Evolutionary conservation across 768 basidiomycete genomes (phyloP), one percentile per base, ranked within the genome.

Genomic region (Cyclocybe cylindracea): DNA sequence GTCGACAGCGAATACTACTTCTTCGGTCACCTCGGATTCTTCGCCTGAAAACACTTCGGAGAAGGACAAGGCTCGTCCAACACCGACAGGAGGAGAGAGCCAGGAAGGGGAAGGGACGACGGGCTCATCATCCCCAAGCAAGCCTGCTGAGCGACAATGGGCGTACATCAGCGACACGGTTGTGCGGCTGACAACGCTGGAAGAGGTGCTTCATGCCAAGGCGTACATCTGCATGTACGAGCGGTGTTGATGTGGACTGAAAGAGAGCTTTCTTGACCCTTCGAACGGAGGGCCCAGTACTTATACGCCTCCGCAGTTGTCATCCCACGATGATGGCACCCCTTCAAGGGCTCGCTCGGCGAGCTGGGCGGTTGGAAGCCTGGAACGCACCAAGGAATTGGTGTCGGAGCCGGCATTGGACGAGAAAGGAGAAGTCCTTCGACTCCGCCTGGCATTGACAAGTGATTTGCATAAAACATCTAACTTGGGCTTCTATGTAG

Each of bases 201-300:
- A 94, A 39, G 95, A 97, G 65, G 95, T 97, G 2, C 74, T 97
- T 63, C 88, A 86, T 67, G 86, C 87, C 52, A 95, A 90, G 67
- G 94, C 94, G 34, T 98, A 97, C 68, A 80, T 97, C 44, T 93
- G 93, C 71, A 94, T 95, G 86, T 93, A 92, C 64, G 90, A 93
- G 72, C 79, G 87, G 48, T 74, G 87, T 61, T 86, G 60, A 71
- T n/a, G 39, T 14, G 10, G 10, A 2, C 24, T 24, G 13, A 24
- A 16, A 16, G 41, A 18, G 41, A 29, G 41, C 24, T 14, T 18
- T 42, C 40, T 18, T 10, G 11, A 13, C 10, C 18, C 24, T n/a
- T 42, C 18, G 40, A 13, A 24, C 24, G 24, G 5, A 24, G 24
- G 24, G 24, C 24, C 24, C 24, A 24, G 24, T 24, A 24, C 24